A percentile compares a stretch with the other conserved stretches of the same genome.
Evolutionary conservation across 1,139 yeast species (phyloP).

Genomic region (Blastobotrys apis): DNA sequence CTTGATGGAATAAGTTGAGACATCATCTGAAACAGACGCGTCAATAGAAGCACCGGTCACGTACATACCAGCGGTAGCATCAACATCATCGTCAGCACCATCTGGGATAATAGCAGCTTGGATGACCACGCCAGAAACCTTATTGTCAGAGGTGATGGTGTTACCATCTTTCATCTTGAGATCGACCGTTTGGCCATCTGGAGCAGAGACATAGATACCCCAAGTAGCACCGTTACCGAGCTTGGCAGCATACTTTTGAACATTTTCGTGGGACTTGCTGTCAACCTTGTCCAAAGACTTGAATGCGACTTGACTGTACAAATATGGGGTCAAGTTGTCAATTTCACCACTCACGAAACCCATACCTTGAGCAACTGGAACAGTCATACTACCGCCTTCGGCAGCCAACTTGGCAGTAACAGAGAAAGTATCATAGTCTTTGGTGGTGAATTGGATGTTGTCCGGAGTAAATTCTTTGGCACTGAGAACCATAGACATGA

Average conservation of each 20-base stretch:
- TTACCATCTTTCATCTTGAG: conserved; percentile 39
- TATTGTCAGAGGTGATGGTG: conserved; percentile 40
- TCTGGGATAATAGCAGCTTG: conserved; percentile 59
- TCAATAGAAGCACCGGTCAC: conserved; percentile 40
- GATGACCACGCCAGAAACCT: conserved; percentile 38
- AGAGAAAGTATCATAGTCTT: conserved; percentile 55
- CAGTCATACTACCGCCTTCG: conserved; percentile 29
- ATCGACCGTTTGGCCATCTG: conserved; percentile 35
- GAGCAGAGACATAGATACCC: conserved; percentile 56
- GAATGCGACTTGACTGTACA: conserved; percentile 55
- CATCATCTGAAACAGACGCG: conserved; percentile 37
- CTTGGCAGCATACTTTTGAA: conserved; percentile 54
- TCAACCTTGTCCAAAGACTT: conserved; percentile 42
- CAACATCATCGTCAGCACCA: conserved; percentile 39
- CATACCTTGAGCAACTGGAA: conserved; percentile 65
- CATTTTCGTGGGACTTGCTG: conserved; percentile 35
- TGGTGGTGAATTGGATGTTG: conserved; percentile 42
- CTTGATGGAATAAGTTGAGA: conserved; percentile 49
- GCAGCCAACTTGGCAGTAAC: conserved; percentile 48
- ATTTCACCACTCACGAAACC: conserved; percentile 71
- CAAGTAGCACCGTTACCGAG: conserved; percentile 49
- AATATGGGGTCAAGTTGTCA: conserved; percentile 51
- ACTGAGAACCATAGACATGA: conserved; percentile 52
- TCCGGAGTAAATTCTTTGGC: conserved; percentile 46
- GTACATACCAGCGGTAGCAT: conserved; percentile 61